Percentiles rank a stretch among this genome's conserved stretches.
Conservation (phyloP, 108 stramenopile genomes). For the Cyclostephanos invisitatus region DNA sequence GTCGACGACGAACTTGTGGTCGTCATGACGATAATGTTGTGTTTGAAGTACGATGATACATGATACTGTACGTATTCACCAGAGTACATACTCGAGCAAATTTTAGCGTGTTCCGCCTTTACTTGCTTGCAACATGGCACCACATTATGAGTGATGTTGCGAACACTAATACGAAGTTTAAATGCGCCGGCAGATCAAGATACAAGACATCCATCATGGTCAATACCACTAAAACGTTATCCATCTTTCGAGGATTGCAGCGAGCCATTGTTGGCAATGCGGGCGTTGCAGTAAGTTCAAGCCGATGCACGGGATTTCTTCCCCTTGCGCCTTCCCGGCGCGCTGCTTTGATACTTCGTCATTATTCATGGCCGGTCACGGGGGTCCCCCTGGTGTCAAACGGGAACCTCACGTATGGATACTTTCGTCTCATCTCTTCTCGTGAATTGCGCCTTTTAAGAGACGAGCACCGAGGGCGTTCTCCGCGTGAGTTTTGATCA, state of each 20-base stretch:
- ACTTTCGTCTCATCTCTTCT: background rate
- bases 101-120: no score
- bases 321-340: background rate
- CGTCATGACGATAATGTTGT: no score
- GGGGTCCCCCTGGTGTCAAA: background rate
- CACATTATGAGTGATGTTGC: no score
- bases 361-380: background rate
- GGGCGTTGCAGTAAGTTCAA: slow-evolving; percentile 2
- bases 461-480: background rate
- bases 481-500: background rate
- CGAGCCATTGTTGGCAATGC: background rate
- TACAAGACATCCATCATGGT: background rate
- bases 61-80: no score
- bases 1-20: no score
- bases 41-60: no score
- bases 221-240: background rate
- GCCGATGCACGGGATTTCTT: background rate
- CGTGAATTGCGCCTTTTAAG: background rate
- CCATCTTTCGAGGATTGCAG: slow-evolving; percentile 8
- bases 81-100: no score
- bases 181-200: no score
- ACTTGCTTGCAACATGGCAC: no score
- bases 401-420: background rate
- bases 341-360: background rate
- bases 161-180: no score